Base-by-base conservation (phyloP, 2,329 filamentous ascomycete genomes). In the Sclerotiophoma versabilis region DNA sequence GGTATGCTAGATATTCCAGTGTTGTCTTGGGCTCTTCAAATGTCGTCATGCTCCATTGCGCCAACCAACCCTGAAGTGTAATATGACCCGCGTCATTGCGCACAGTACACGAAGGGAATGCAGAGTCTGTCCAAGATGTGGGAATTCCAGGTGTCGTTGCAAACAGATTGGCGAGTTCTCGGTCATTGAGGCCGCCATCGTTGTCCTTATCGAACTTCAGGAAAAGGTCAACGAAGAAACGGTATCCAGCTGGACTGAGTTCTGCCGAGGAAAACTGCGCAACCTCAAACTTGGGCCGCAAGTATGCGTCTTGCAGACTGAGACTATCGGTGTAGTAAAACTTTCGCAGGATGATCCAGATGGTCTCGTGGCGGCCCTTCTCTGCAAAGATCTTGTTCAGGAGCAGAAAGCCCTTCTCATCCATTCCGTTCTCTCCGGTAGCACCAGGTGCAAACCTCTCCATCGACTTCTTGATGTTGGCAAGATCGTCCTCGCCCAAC, bases 41-140 rank as follows among this genome's bases (percentile, higher is more conserved):
- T 0, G 95, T 99, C 0, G 95, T 99, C 95, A 99, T 99, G 73
- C 93, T 97, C 95, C 95, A 99, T 69, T 99, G 95, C 4, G 95
- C 95, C 30, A 99, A 84, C 95, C 95, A 99, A 2, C 95, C 95
- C 75, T 99, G 95, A 4, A 99, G 81, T 1, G 95, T 99, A 58
- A 99, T 93, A 72, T 98, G 87, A 0, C 95, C 95, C 8, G 91
- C 92, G 76, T 99, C 95, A 70, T 97, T 98, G 34, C 92, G 88
- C 15, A 98, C 93, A 0, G 95, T 97, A 20, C 92, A 96, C 0
- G 90, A 92, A 1, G 95, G 95, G 69, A 99, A 99, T 0, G 87
- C 90, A 1, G 89, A 89, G 60, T 97, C 93, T 0, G 87, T 80
- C 95, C 95, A 99, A 0, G 91, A 93, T 3, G 84, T 77, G 0